Base-by-base conservation (phyloP, 2,329 filamentous ascomycete species). In the Fusarium drepaniforme region DNA sequence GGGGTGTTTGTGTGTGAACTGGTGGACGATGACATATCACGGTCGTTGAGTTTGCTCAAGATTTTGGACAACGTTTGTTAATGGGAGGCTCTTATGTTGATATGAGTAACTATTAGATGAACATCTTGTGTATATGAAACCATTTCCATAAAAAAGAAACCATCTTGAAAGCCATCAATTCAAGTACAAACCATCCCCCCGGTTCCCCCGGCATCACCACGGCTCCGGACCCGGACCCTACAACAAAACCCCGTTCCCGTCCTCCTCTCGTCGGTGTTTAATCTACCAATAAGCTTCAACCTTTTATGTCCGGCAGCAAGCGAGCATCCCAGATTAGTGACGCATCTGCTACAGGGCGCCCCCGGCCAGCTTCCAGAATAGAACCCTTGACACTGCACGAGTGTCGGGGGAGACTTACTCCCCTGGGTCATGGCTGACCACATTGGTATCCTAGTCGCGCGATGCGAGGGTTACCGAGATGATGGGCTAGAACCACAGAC, bases 191-290 rank as follows among this genome's bases (percentile, higher is more conserved):
- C 13, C 42, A n/a, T 25, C 33, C 25, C 37, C 37, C 64, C 53
- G 11, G 38, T 46, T 28, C 58, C 57, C 53, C 46, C 21, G 57
- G 16, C 57, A 44, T 35, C 33, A 51, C 30, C 58, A 58, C 57
- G 30, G 56, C 46, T 30, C 37, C 65, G 65, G 49, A 40, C 46
- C 42, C 65, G 65, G 65, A 35, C 58, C 58, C 58, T 40, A 42
- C 59, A n/a, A 30, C 28, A 44, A 67, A 67, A 63, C 65, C 58
- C 65, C 65, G 65, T 67, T n/a, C 58, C 58, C 65, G 65, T 63
- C 58, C 28, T 28, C 37, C 59, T 42, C 59, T 60, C 12, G 16
- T 56, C 58, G 65, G 65, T 44, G 42, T 67, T 67, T 67, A 23
- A 33, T 53, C 60, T 66, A 46, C 46, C 56, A 68, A 72, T 56